Base-by-base conservation (phyloP, 1,284 basidiomycete species). In the Schizophyllum commune region DNA sequence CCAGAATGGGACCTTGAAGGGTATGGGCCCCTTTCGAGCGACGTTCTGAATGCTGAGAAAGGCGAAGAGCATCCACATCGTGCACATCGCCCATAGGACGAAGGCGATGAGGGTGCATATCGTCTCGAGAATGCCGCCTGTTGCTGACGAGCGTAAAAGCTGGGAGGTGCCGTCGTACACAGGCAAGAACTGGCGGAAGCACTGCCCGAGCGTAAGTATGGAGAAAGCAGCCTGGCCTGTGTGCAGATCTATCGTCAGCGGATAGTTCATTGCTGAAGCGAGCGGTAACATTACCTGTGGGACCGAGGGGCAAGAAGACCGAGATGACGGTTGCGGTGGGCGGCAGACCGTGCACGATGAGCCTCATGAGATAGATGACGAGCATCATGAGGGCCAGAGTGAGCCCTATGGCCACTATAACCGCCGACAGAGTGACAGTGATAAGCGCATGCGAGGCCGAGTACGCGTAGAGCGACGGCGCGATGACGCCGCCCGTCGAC, bases 401-500 rank as follows among this genome's bases (percentile, higher is more conserved):
- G 32, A 90, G 73, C 5, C 86, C 82, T 62, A 88, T 79, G 52
- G 81, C 69, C 63, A 89, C 77, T 61, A 87, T 71, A 52, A 83
- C 83, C 22, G 83, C 68, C 27, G 77, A 81, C 51, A 82, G 72
- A 13, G 78, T 70, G 22, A 83, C 64, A 5, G 88, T 89, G 32
- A 86, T 68, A 27, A 84, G 71, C 0, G 87, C 86, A 63, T 82
- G 77, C 0, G 70, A 62, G 0, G 75, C 71, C 32, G 80, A 79
- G 65, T 80, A 78, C 9, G 73, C 62, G 13, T 74, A 64, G 8
- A 90, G 68, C 1, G 81, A 74, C 4, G 74, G 66, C 1, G 85
- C 81, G 5, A 92, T 73, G 53, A 87, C 70, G 0, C 80, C 84
- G 1, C 90, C 90, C 0, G 85, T 77, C 1, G 88, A 84, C 0